These are phyloP conservation scores for Samsoniella hepiali DNA, from an alignment of 2,329 filamentous ascomycete species.

Conservation along the genomic window DNA sequence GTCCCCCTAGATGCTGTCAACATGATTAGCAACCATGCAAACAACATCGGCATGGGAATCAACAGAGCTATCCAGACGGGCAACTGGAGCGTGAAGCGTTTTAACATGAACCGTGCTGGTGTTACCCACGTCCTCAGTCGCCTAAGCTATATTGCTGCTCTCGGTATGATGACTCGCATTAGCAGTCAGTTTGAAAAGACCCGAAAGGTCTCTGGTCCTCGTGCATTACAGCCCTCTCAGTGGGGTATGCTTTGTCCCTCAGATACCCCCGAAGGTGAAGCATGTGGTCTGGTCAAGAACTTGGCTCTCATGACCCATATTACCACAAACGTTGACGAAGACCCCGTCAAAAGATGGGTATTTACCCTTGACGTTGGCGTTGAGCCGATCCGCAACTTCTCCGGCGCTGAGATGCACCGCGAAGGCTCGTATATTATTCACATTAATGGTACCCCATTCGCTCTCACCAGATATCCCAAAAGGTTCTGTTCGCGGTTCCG, in stretches of 20 bases:
- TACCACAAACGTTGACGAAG: slow-evolving; percentile 93
- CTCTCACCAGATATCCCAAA: slow-evolving; percentile 81
- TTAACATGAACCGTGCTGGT: slow-evolving; percentile 96
- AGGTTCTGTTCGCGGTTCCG: slow-evolving; percentile 82
- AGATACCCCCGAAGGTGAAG: slow-evolving; percentile 97
- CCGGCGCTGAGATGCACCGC: slow-evolving; percentile 80
- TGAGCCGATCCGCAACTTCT: slow-evolving; percentile 65
- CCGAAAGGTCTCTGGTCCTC: slow-evolving; percentile 89
- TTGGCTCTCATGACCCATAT: slow-evolving; percentile 98
- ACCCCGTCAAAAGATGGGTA: slow-evolving; percentile 80
- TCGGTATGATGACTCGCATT: slow-evolving; percentile 99
- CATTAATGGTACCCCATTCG: slow-evolving; percentile 92
- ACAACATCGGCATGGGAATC: slow-evolving; percentile 87
- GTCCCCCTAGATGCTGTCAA: slow-evolving; percentile 83
- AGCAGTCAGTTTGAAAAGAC: slow-evolving; percentile 99
- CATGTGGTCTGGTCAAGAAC: slow-evolving; percentile 97
- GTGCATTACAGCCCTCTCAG: slow-evolving; percentile 93
- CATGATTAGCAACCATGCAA: slow-evolving; percentile 79
- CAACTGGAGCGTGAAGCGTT: slow-evolving; percentile 97
- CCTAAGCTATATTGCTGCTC: slow-evolving; percentile 90
- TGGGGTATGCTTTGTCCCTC: slow-evolving; percentile 98
- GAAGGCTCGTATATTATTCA: slow-evolving; percentile 86
- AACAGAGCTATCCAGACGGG: slow-evolving; percentile 95
- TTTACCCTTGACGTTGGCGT: slow-evolving; percentile 85
- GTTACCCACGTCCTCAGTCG: slow-evolving; percentile 95